A percentile compares a stretch with the other conserved stretches of the same genome.
Conservation (phyloP, 2,329 filamentous ascomycete genomes). For the Penicillium brasilianum region DNA sequence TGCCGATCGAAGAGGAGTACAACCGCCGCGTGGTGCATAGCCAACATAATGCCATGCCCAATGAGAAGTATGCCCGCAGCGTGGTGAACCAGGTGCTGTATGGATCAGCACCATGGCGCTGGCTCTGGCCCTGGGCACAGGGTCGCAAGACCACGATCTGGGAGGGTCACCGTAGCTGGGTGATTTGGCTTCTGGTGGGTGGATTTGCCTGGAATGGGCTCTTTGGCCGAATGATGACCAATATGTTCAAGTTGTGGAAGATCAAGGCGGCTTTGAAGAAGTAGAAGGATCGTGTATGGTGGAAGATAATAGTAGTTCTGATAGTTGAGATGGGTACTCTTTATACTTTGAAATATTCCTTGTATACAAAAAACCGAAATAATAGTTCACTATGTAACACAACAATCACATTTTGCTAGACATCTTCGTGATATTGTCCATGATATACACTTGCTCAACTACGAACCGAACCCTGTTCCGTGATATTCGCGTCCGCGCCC, state of each 20-base stretch:
- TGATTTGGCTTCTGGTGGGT: conserved; percentile 57
- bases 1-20: conserved; percentile 59
- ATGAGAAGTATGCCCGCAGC: conserved; percentile 58
- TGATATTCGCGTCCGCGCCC: conserved; percentile 39
- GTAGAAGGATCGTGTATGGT: background rate
- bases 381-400: no score
- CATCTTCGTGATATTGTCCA: background rate
- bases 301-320: background rate
- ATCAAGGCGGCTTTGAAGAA: conserved; percentile 26
- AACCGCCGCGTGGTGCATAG: conserved; percentile 57
- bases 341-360: background rate
- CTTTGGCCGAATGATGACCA: conserved; percentile 52
- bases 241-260: conserved; percentile 58
- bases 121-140: conserved; percentile 55
- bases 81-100: conserved; percentile 60
- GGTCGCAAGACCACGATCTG: conserved; percentile 48
- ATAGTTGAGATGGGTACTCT: background rate
- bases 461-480: conserved; percentile 28
- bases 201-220: conserved; percentile 53
- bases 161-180: conserved; percentile 57
- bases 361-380: no score
- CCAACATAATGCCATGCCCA: conserved; percentile 59
- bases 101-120: conserved; percentile 52
- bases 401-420: background rate
- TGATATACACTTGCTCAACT: no score